Evolutionary conservation across 2,329 filamentous ascomycete genomes (phyloP).

Genomic region (Endoconidiophora laricicola): DNA sequence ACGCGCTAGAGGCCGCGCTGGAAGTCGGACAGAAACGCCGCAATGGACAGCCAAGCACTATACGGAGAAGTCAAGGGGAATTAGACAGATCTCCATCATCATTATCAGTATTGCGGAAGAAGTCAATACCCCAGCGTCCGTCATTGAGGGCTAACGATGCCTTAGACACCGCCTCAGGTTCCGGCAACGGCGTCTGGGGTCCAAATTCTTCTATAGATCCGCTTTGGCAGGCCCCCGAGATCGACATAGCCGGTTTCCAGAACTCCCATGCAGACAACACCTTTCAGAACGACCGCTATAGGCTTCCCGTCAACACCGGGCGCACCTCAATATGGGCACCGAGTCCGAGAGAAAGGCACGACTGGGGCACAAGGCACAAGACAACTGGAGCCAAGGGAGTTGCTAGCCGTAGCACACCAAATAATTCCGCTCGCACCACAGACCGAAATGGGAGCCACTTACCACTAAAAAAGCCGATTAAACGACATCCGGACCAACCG

Average conservation of each 20-base stretch:
- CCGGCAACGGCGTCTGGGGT: conserved; percentile 2
- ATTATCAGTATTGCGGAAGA: not conserved
- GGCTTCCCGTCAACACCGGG: conserved; percentile 19
- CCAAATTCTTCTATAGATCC: conserved; percentile 7
- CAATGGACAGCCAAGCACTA: not conserved
- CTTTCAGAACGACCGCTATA: conserved; percentile 18
- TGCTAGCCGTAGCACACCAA: not conserved
- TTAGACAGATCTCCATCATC: not conserved
- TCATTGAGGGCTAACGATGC: not conserved
- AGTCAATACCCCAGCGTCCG: not conserved
- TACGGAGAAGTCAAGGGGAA: no score
- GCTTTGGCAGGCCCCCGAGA: conserved; percentile 13
- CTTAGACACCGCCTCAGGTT: not conserved
- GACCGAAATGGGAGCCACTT: not conserved
- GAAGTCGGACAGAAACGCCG: not conserved
- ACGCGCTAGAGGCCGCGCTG: conserved; percentile 3
- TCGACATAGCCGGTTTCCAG: conserved; percentile 12
- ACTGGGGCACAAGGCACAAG: conserved; percentile 11
- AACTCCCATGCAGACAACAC: conserved; percentile 13
- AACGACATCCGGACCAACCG: not conserved
- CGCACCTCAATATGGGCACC: conserved; percentile 22
- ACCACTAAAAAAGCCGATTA: no score
- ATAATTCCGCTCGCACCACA: not conserved
- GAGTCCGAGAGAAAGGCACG: conserved; percentile 15
- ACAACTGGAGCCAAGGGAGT: not conserved